Conservation (phyloP, 768 basidiomycete genomes). For the Tremella yokohamensis region DNA sequence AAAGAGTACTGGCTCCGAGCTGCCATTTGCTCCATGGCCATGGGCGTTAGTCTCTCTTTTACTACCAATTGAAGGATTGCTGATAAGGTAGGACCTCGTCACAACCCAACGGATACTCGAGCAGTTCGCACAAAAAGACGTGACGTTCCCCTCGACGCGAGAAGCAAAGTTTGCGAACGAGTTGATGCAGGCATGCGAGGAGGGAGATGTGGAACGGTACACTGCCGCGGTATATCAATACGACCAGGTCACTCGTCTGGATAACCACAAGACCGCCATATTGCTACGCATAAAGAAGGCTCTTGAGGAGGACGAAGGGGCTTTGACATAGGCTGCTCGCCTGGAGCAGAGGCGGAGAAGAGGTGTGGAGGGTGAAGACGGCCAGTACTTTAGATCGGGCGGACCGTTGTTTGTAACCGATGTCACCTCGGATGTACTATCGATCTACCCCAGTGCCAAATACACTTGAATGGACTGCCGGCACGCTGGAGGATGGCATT, state of each 20-base stretch:
- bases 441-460: no score
- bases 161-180: conserved; percentile 83
- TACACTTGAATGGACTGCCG: no score
- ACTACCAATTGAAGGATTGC: not conserved
- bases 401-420: no score
- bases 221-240: conserved; percentile 84
- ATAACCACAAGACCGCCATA: conserved; percentile 92
- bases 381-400: no score
- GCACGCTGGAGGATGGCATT: no score
- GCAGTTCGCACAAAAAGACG: conserved; percentile 76
- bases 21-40: conserved; percentile 80
- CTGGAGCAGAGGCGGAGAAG: not conserved
- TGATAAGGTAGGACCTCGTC: conserved; percentile 66
- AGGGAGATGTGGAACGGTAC: conserved; percentile 68
- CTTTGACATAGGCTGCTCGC: conserved; percentile 46
- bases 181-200: conserved; percentile 72
- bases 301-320: conserved; percentile 61
- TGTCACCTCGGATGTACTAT: no score
- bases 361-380: not conserved
- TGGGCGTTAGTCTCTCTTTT: conserved; percentile 60
- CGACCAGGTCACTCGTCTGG: conserved; percentile 86
- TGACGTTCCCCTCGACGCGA: conserved; percentile 78
- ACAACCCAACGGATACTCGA: conserved; percentile 73
- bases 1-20: conserved; percentile 95
- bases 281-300: conserved; percentile 83